phyloP scores from a whole-genome alignment of 2,329 filamentous ascomycete species.

The Xylariaceae sp. region DNA sequence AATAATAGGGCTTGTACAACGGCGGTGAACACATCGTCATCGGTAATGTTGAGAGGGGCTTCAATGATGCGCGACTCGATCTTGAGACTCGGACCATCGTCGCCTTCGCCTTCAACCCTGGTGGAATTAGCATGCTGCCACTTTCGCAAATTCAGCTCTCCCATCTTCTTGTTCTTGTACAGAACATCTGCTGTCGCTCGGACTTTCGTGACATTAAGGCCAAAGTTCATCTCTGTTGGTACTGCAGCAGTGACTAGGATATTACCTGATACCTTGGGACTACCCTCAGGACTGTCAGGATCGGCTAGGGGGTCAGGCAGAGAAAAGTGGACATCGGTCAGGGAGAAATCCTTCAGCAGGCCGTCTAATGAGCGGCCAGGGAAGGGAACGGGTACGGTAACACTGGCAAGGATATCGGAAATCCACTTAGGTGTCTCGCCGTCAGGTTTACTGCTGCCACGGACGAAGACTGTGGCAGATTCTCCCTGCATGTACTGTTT shows the following conservation, averaged over 20 bases:
- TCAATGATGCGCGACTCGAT: slow-evolving; percentile 75
- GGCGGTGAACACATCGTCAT: slow-evolving; percentile 72
- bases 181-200: slow-evolving; percentile 75
- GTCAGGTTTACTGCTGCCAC: slow-evolving; percentile 66
- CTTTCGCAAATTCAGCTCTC: slow-evolving; percentile 70
- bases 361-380: slow-evolving; percentile 77
- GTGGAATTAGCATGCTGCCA: slow-evolving; percentile 86
- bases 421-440: slow-evolving; percentile 77
- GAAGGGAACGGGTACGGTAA: slow-evolving; percentile 81
- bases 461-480: slow-evolving; percentile 75
- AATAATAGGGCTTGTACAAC: slow-evolving; percentile 80
- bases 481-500: slow-evolving; percentile 77
- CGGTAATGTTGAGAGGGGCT: slow-evolving; percentile 77
- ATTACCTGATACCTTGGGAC: slow-evolving; percentile 77
- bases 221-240: slow-evolving; percentile 83
- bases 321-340: slow-evolving; percentile 80
- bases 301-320: slow-evolving; percentile 78
- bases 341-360: slow-evolving; percentile 80
- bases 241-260: slow-evolving; percentile 75
- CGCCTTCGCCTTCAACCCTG: slow-evolving; percentile 54
- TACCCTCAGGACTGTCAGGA: slow-evolving; percentile 65
- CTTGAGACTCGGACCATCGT: slow-evolving; percentile 59
- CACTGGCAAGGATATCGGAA: slow-evolving; percentile 70
- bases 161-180: slow-evolving; percentile 74
- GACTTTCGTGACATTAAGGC: slow-evolving; percentile 72